phyloP scores from a whole-genome alignment of 208 protist genomes.

The Entamoeba dispar region DNA sequence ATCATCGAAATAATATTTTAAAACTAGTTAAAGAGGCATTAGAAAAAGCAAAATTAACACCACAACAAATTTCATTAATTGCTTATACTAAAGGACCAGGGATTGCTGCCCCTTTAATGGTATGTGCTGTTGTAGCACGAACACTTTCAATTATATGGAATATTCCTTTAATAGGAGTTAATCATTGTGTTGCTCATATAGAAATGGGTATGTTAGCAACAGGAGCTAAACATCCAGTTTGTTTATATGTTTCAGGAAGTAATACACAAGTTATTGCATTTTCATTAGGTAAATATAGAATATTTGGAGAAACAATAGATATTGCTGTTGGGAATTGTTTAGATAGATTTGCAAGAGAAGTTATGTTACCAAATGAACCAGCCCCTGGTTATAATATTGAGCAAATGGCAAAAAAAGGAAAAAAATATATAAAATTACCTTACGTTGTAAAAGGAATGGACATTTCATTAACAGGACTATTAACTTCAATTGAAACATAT shows the following conservation, averaged over 20 bases:
- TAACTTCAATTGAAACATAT: conserved; percentile 1
- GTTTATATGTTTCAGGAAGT: conserved; percentile 93
- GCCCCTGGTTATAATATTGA: conserved; percentile 96
- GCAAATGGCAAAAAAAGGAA: conserved; percentile 56
- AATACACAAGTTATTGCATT: conserved; percentile 96
- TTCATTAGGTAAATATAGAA: conserved; percentile 67
- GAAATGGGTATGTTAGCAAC: conserved; percentile 94
- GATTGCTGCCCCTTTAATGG: conserved; percentile 75
- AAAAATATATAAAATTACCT: conserved; percentile 13
- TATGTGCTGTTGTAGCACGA: conserved; percentile 52
- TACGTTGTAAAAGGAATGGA: conserved; percentile 45
- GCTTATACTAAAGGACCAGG: conserved; percentile 80
- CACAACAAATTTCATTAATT: conserved; percentile 61
- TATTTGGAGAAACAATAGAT: conserved; percentile 99
- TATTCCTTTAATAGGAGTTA: conserved; percentile 78
- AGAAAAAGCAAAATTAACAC: conserved; percentile 49
- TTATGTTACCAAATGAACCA: conserved; percentile 90
- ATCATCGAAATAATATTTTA: conserved; percentile 64
- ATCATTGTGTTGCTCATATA: conserved; percentile 97
- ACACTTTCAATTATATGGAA: conserved; percentile 55
- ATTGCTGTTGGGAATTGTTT: conserved; percentile 85
- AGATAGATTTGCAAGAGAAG: conserved; percentile 67
- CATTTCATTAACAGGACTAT: conserved; percentile 38
- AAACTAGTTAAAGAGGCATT: conserved; percentile 65
- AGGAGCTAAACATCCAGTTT: conserved; percentile 65